These are phyloP conservation scores for Chlorella vulgaris DNA, from an alignment of 139 green algal species.

Conservation along the genomic window DNA sequence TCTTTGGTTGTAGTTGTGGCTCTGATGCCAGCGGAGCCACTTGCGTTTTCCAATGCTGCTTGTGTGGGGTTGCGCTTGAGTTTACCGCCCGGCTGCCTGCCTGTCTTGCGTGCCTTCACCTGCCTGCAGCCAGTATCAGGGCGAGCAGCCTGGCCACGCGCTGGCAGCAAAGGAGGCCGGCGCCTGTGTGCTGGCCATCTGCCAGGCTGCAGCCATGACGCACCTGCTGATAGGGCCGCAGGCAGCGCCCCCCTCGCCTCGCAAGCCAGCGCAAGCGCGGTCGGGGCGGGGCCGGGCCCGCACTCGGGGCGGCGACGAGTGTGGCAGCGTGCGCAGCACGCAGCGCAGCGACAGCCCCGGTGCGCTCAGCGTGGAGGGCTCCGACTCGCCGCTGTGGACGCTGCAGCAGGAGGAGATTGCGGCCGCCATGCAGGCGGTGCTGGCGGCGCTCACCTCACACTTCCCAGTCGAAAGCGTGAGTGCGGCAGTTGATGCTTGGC, in stretches of 20 bases:
- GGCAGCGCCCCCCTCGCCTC: neutral
- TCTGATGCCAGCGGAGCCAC: no score
- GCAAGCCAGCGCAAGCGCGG: neutral
- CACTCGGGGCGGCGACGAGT: no score
- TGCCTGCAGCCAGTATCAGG: slow-evolving; percentile 38
- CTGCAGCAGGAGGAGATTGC: slow-evolving; percentile 37
- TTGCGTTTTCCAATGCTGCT: no score
- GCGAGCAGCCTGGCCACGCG: slow-evolving; percentile 15
- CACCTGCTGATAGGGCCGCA: slow-evolving; percentile 21
- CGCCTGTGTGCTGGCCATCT: slow-evolving; percentile 22
- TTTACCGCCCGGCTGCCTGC: no score
- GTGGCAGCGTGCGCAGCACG: neutral
- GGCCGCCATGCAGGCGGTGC: slow-evolving; percentile 30
- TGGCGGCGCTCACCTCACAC: slow-evolving; percentile 32
- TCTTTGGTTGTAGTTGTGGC: no score
- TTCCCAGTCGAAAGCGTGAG: slow-evolving; percentile 34
- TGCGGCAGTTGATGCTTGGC: neutral
- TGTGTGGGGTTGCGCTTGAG: no score
- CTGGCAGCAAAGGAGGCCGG: slow-evolving; percentile 32
- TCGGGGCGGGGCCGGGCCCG: neutral
- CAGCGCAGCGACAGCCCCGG: neutral
- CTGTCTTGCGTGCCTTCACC: neutral
- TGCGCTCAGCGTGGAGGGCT: neutral
- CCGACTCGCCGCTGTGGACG: slow-evolving; percentile 7
- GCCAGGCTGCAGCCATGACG: slow-evolving; percentile 34